These are phyloP conservation scores for Pyrus bretschneideri DNA, from an alignment of 306 rosid species.

Conservation along the genomic window DNA sequence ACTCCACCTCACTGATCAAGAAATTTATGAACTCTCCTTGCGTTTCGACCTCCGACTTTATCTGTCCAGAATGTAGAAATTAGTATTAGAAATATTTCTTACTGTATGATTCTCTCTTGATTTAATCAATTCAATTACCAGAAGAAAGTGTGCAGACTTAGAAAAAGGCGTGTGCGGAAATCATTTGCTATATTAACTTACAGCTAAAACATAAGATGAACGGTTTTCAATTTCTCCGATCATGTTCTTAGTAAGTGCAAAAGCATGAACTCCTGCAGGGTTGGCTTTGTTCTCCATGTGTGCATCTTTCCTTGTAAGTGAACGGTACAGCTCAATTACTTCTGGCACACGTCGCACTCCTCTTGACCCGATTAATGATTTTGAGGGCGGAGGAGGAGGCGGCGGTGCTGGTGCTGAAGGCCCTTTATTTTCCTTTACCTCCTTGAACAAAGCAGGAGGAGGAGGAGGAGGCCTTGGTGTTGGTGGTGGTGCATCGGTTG, in stretches of 20 bases:
- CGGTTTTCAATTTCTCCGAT: conserved; percentile 94
- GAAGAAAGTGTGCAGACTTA: no score
- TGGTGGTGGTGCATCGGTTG: conserved; percentile 43
- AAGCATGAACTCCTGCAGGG: conserved; percentile 42
- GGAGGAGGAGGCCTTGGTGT: conserved; percentile 21
- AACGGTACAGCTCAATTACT: conserved; percentile 76
- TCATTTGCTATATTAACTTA: conserved; percentile 29
- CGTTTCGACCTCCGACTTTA: conserved; percentile 73
- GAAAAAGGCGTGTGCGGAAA: background rate
- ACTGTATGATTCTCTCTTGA: background rate
- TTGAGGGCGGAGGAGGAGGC: conserved; percentile 77
- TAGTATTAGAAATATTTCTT: background rate
- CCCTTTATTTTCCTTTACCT: conserved; percentile 29
- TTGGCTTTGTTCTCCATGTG: conserved; percentile 42
- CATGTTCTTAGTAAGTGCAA: conserved; percentile 83
- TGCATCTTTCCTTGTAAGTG: conserved; percentile 62
- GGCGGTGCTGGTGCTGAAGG: conserved; percentile 45
- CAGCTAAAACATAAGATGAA: conserved; percentile 64
- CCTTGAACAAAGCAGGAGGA: conserved; percentile 21
- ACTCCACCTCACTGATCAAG: conserved; percentile 57
- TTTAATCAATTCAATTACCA: no score
- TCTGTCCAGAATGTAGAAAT: conserved; percentile 34
- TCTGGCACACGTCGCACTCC: conserved; percentile 85
- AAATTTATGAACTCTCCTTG: conserved; percentile 64
- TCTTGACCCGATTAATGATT: conserved; percentile 40